Evolutionary conservation across 2,329 filamentous ascomycete species (phyloP).

Genomic region (Neoscytalidium dimidiatum): DNA sequence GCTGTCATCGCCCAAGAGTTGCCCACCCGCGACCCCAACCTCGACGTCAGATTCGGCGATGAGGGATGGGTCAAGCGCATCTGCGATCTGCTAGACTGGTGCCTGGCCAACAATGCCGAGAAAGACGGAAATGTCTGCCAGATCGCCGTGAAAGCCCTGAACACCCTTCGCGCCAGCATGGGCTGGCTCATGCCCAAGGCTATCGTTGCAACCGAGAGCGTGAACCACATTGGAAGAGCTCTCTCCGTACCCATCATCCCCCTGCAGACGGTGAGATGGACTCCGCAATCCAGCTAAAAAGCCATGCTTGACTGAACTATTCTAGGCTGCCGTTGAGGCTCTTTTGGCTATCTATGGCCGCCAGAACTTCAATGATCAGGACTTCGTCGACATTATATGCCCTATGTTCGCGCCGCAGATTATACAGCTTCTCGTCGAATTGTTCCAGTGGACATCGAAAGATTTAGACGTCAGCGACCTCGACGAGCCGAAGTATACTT

Average conservation of each 20-base stretch:
- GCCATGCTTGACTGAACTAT: not conserved
- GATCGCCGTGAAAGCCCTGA: slow-evolving; percentile 75
- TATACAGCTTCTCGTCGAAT: slow-evolving; percentile 68
- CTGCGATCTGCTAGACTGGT: slow-evolving; percentile 72
- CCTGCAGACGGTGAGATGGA: slow-evolving; percentile 34
- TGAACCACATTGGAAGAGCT: slow-evolving; percentile 41
- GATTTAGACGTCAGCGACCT: slow-evolving; percentile 79
- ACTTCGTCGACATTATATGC: slow-evolving; percentile 75
- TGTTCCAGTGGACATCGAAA: slow-evolving; percentile 79
- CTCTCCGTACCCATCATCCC: slow-evolving; percentile 38
- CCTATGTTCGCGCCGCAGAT: slow-evolving; percentile 76
- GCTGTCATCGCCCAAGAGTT: slow-evolving; percentile 74
- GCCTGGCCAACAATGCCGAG: slow-evolving; percentile 65
- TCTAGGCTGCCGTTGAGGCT: slow-evolving; percentile 68
- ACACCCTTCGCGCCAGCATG: slow-evolving; percentile 76
- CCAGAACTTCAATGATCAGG: slow-evolving; percentile 70
- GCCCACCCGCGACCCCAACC: slow-evolving; percentile 68
- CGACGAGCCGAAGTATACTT: slow-evolving; percentile 87
- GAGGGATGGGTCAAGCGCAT: slow-evolving; percentile 88
- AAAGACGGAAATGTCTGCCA: slow-evolving; percentile 67
- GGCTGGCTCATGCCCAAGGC: slow-evolving; percentile 87
- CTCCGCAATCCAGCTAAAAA: not conserved
- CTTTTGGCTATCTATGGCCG: slow-evolving; percentile 81
- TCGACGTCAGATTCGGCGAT: slow-evolving; percentile 71
- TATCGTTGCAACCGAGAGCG: slow-evolving; percentile 58